A percentile compares a stretch with the other conserved stretches of the same genome.
Conservation (phyloP, 495 filamentous ascomycete genomes). For the Tuber borchii region DNA sequence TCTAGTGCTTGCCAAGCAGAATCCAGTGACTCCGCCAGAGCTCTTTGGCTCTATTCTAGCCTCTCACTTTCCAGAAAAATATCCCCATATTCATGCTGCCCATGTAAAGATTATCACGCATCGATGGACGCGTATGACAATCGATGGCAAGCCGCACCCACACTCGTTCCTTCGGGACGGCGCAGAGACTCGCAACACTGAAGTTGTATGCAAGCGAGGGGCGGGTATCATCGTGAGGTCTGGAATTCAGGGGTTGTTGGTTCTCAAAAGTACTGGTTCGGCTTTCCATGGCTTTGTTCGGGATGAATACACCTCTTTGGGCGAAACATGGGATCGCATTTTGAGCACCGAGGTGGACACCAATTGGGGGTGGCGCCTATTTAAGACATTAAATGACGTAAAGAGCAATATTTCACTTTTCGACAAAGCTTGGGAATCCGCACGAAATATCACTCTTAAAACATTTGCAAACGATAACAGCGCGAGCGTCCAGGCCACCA, state of each 20-base stretch:
- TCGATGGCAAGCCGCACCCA: slow-evolving; percentile 89
- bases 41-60: slow-evolving; percentile 78
- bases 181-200: slow-evolving; percentile 73
- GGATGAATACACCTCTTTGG: slow-evolving; percentile 85
- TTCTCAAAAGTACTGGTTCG: slow-evolving; percentile 95
- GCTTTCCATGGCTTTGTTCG: slow-evolving; percentile 90
- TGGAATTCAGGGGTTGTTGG: slow-evolving; percentile 65
- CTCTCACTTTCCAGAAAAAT: slow-evolving; percentile 79
- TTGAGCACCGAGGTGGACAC: slow-evolving; percentile 86
- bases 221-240: slow-evolving; percentile 64
- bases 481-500: slow-evolving; percentile 89
- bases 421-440: slow-evolving; percentile 67
- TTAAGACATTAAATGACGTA: slow-evolving; percentile 62
- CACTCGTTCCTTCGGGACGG: slow-evolving; percentile 92
- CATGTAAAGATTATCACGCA: slow-evolving; percentile 75
- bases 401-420: slow-evolving; percentile 59
- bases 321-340: slow-evolving; percentile 89
- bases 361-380: slow-evolving; percentile 73
- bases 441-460: slow-evolving; percentile 75
- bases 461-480: slow-evolving; percentile 88
- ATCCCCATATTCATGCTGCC: slow-evolving; percentile 76
- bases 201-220: slow-evolving; percentile 48
- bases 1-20: slow-evolving; percentile 66
- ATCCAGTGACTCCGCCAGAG: slow-evolving; percentile 88
- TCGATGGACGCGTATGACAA: slow-evolving; percentile 81